These are phyloP conservation scores for Globisporangium okanoganense DNA, from an alignment of 352 stramenopile genomes.

Conservation along the genomic window DNA sequence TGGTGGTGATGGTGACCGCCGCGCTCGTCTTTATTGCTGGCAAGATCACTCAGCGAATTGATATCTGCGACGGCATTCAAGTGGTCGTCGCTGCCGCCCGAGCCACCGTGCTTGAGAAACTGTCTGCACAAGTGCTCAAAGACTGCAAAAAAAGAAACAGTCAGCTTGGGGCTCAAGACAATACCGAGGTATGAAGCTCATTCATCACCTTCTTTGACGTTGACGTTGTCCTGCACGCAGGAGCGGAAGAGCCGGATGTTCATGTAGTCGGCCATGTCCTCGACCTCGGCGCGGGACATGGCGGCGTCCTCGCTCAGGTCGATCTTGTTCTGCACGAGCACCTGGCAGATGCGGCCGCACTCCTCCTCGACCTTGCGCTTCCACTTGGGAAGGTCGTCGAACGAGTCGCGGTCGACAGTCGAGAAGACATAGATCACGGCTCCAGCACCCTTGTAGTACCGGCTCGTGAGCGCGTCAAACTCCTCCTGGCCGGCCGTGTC, in stretches of 20 bases:
- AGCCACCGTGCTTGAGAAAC: slow-evolving; percentile 37
- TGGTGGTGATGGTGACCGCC: background rate
- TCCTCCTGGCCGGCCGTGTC: slow-evolving; percentile 79
- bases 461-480: slow-evolving; percentile 74
- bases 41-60: slow-evolving; percentile 39
- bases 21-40: slow-evolving; percentile 15
- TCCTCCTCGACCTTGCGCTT: slow-evolving; percentile 68
- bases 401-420: slow-evolving; percentile 64
- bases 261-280: slow-evolving; percentile 59
- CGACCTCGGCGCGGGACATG: slow-evolving; percentile 55
- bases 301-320: slow-evolving; percentile 59
- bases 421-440: slow-evolving; percentile 79
- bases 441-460: slow-evolving; percentile 73
- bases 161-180: background rate
- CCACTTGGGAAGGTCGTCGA: slow-evolving; percentile 68
- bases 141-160: slow-evolving; percentile 19
- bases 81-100: slow-evolving; percentile 26
- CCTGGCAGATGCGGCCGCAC: slow-evolving; percentile 57
- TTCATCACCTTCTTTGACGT: slow-evolving; percentile 52
- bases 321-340: slow-evolving; percentile 78
- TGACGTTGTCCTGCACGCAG: slow-evolving; percentile 71
- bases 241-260: slow-evolving; percentile 55
- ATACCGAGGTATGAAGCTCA: background rate
- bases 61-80: slow-evolving; percentile 51
- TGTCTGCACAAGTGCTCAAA: slow-evolving; percentile 55